Evolutionary conservation across 208 protist genomes (phyloP).

Genomic region (Trypanosomatidae sp.): DNA sequence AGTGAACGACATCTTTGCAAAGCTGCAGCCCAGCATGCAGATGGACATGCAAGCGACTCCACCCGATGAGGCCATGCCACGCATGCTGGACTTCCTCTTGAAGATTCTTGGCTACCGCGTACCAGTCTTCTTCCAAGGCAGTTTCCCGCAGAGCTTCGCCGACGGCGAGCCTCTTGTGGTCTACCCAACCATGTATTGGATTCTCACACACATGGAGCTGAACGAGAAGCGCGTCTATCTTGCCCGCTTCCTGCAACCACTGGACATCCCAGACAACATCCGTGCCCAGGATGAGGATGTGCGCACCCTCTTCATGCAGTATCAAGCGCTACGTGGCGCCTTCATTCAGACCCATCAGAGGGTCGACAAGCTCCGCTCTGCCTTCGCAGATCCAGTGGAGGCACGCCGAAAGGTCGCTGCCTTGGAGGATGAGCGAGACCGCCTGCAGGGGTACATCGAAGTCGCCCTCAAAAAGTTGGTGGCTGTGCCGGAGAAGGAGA

Average conservation of each 20-base stretch:
- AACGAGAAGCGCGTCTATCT: conserved; percentile 93
- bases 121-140: conserved; percentile 64
- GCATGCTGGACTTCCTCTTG: conserved; percentile 80
- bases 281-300: conserved; percentile 89
- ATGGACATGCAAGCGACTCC: conserved; percentile 57
- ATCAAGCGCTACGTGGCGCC: conserved; percentile 71
- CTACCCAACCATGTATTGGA: conserved; percentile 91
- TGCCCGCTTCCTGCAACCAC: conserved; percentile 78
- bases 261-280: conserved; percentile 88
- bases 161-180: conserved; percentile 76
- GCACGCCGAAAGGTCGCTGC: conserved; percentile 60
- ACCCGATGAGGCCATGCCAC: conserved; percentile 46
- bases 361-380: conserved; percentile 73
- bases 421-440: conserved; percentile 80
- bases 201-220: conserved; percentile 83
- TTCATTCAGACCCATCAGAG: conserved; percentile 85
- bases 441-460: conserved; percentile 70
- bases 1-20: conserved; percentile 83
- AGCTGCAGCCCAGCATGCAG: conserved; percentile 57
- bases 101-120: conserved; percentile 86
- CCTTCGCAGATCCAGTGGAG: conserved; percentile 79
- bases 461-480: conserved; percentile 75
- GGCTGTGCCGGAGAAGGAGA: conserved; percentile 71
- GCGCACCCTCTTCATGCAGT: conserved; percentile 77
- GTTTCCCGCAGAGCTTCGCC: conserved; percentile 75